Base-by-base conservation (phyloP, 2,329 filamentous ascomycete genomes). In the Aureobasidium uvarum region DNA sequence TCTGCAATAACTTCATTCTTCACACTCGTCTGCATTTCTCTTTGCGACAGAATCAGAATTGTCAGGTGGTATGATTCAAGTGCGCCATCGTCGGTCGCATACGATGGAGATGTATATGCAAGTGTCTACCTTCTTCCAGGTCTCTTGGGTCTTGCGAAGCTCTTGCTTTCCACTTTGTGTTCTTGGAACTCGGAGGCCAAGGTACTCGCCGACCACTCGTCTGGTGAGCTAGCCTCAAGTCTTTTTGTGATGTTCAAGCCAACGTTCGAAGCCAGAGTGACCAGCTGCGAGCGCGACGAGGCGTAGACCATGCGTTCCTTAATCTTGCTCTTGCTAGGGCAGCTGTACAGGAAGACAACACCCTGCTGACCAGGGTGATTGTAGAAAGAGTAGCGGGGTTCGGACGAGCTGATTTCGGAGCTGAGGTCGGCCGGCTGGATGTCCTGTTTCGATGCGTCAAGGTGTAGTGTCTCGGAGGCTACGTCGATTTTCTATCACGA, bases 251-350 rank as follows among this genome's bases (percentile, higher is more conserved):
- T 79, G 65, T 80, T 81, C 59, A 94, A 73, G 0, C 86, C 87
- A 1, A 85, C 88, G 69, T 91, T 85, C 41, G 77, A 78, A 20
- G 90, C 90, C 39, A 88, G 75, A n/a, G 80, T 77, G 36, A 92
- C 80, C 3, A 91, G 89, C 28, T 80, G 80, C 33, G 79, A 78
- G 70, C 85, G 81, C 66, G 81, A 84, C 63, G 84, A 85, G 28
- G 91, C 90, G 75, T 95, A 95, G 73, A 95, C 77, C 91, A 96
- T 96, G 69, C 90, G 84, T 77, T 90, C 89, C 79, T 91, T 93
- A 79, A 95, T 90, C 77, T 87, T 90, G 62, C 83, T 86, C 33
- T 81, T 84, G 0, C 84, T 80, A 0, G 91, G 91, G 75, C 90
- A 92, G 6, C 90, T 94, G 78, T 92, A 94, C 74, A 95, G 86